Conservation (phyloP, 2,329 filamentous ascomycete genomes). For the Colletotrichum paranaense region DNA sequence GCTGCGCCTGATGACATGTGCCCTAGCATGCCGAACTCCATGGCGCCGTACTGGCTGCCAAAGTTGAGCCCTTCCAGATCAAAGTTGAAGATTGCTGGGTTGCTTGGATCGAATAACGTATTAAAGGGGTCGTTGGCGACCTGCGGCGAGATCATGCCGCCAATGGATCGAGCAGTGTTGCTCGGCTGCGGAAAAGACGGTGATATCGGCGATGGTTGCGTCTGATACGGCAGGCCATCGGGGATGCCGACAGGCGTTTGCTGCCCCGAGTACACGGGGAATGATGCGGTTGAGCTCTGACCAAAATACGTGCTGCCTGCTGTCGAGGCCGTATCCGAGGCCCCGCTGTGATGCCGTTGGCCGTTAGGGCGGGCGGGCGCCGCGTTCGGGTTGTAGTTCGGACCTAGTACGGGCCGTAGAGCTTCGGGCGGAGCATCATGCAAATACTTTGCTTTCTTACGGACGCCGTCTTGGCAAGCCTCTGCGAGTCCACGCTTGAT, state of each 20-base stretch:
- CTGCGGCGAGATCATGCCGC: slow-evolving; percentile 60
- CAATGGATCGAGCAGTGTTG: slow-evolving; percentile 45
- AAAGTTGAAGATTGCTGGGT: slow-evolving; percentile 94
- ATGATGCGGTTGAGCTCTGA: slow-evolving; percentile 58
- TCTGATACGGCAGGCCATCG: slow-evolving; percentile 66
- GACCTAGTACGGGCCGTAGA: slow-evolving; percentile 84
- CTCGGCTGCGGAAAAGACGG: slow-evolving; percentile 73
- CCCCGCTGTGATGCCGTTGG: slow-evolving; percentile 48
- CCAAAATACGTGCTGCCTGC: slow-evolving; percentile 60
- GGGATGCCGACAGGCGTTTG: slow-evolving; percentile 60
- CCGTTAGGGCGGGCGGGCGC: slow-evolving; percentile 54
- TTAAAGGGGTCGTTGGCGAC: slow-evolving; percentile 64
- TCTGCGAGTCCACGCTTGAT: slow-evolving; percentile 94
- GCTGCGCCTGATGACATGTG: slow-evolving; percentile 94
- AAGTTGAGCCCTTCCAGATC: slow-evolving; percentile 95
- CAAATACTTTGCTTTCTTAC: slow-evolving; percentile 99
- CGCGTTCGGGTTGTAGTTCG: slow-evolving; percentile 72
- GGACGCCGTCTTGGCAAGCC: slow-evolving; percentile 92
- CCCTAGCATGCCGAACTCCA: slow-evolving; percentile 95
- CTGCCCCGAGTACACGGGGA: slow-evolving; percentile 62
- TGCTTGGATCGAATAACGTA: slow-evolving; percentile 87
- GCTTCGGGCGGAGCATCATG: slow-evolving; percentile 94
- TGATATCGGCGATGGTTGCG: slow-evolving; percentile 79
- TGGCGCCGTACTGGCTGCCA: slow-evolving; percentile 92
- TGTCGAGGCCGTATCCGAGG: slow-evolving; percentile 55